These are phyloP conservation scores for Thalassiosira exigua DNA, from an alignment of 352 stramenopile genomes.

Conservation along the genomic window DNA sequence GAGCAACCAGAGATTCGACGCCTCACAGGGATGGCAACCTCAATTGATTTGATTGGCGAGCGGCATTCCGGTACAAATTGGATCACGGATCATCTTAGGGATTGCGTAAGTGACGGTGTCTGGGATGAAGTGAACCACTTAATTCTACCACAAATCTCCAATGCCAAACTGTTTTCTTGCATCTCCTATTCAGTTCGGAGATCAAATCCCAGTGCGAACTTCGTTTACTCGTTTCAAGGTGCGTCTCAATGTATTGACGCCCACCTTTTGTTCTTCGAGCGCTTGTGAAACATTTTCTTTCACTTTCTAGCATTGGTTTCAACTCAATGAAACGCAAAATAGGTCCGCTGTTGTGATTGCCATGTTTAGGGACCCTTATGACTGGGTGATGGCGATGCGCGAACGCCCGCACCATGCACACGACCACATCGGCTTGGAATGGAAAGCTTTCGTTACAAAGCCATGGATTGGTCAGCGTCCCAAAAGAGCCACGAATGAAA, in stretches of 20 bases:
- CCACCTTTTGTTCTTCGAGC: neutral
- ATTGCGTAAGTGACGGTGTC: constrained; percentile 30
- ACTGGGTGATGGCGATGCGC: constrained; percentile 57
- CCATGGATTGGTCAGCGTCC: constrained; percentile 40
- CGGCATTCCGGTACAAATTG: constrained; percentile 52
- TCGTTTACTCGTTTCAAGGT: neutral
- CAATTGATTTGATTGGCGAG: constrained; percentile 43
- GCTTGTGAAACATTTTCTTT: neutral
- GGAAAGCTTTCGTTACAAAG: constrained; percentile 56
- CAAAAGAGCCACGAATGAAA: constrained; percentile 1
- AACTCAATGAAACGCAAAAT: constrained; percentile 45
- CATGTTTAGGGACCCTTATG: constrained; percentile 60
- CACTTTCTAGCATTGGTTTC: constrained; percentile 68
- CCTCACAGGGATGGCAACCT: neutral
- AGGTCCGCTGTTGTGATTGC: constrained; percentile 38
- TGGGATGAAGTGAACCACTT: constrained; percentile 31
- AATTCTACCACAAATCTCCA: too few species aligned
- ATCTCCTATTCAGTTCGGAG: too few species aligned
- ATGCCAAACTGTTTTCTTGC: too few species aligned
- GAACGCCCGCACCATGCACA: constrained; percentile 34
- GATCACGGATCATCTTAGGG: constrained; percentile 48
- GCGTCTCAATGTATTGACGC: neutral
- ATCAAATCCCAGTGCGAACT: constrained; percentile 11
- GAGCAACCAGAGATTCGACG: neutral
- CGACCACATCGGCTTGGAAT: constrained; percentile 32